phyloP scores from a whole-genome alignment of 2,329 filamentous ascomycete species.

The Cladosporium oxysporum region DNA sequence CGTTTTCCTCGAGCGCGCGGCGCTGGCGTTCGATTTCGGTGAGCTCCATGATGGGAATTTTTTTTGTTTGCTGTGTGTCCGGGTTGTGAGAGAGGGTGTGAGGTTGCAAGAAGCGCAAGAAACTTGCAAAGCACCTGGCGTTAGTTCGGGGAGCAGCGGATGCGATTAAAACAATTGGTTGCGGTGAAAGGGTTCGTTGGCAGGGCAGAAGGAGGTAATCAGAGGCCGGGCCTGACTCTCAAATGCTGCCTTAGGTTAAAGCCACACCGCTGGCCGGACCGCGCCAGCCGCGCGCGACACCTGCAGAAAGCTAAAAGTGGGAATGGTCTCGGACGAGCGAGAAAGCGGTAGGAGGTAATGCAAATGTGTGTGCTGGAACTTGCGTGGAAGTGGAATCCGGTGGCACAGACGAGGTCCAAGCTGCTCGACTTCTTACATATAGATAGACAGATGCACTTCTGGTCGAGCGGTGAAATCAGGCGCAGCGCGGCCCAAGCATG shows the following conservation, averaged over 20 bases:
- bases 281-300: not conserved
- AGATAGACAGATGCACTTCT: not conserved
- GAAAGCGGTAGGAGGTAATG: not conserved
- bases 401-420: not conserved
- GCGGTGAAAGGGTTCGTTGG: not conserved
- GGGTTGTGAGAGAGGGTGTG: not conserved
- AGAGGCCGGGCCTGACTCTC: not conserved
- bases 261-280: not conserved
- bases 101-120: not conserved
- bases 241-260: not conserved
- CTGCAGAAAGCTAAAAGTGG: not conserved
- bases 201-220: not conserved
- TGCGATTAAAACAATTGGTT: not conserved
- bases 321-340: not conserved
- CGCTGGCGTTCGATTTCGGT: conserved; percentile 74
- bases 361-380: not conserved
- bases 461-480: not conserved
- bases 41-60: conserved; percentile 46
- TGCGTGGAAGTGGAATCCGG: not conserved
- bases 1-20: conserved; percentile 71
- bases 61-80: not conserved
- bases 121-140: not conserved
- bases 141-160: not conserved
- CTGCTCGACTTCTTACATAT: not conserved
- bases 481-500: conserved; percentile 4